Conservation (phyloP, 2,329 filamentous ascomycete genomes). For the Fusarium duplospermum region DNA sequence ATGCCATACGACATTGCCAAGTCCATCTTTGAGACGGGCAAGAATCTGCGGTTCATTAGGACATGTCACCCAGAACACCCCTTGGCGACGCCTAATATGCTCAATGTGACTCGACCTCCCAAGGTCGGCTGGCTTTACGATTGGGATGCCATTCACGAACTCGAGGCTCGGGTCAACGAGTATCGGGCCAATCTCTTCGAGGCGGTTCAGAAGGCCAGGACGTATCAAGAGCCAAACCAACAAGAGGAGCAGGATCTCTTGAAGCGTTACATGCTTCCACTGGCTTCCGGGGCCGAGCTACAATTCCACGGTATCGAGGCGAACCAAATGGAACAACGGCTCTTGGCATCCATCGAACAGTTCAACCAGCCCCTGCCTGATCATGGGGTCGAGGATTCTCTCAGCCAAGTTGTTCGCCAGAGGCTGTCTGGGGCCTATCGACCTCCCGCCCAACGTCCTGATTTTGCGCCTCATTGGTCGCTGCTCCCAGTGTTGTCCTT, state of each 20-base stretch:
- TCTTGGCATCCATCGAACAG: slow-evolving; percentile 63
- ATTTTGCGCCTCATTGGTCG: slow-evolving; percentile 67
- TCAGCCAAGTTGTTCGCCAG: slow-evolving; percentile 55
- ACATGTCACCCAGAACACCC: slow-evolving; percentile 78
- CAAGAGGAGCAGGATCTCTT: background rate
- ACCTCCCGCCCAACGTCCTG: slow-evolving; percentile 33
- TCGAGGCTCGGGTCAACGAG: slow-evolving; percentile 69
- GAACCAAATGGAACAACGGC: slow-evolving; percentile 57
- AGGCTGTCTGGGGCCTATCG: slow-evolving; percentile 50
- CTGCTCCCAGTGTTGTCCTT: slow-evolving; percentile 78
- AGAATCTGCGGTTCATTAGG: slow-evolving; percentile 79
- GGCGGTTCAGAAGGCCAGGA: slow-evolving; percentile 34
- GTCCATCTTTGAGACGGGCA: slow-evolving; percentile 82
- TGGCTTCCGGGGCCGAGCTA: slow-evolving; percentile 38
- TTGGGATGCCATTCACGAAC: slow-evolving; percentile 74
- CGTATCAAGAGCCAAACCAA: background rate
- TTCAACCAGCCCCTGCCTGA: slow-evolving; percentile 51
- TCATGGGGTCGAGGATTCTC: slow-evolving; percentile 45
- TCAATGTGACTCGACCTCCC: slow-evolving; percentile 63
- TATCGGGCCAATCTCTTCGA: slow-evolving; percentile 48
- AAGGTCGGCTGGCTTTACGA: slow-evolving; percentile 75
- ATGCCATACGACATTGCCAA: slow-evolving; percentile 76
- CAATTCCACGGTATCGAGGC: slow-evolving; percentile 63
- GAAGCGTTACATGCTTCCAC: background rate
- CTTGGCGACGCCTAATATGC: slow-evolving; percentile 65